Evolutionary conservation across 768 basidiomycete species (phyloP), one percentile per base, ranked within the genome.

Genomic region (Leccinum truebloodii): DNA sequence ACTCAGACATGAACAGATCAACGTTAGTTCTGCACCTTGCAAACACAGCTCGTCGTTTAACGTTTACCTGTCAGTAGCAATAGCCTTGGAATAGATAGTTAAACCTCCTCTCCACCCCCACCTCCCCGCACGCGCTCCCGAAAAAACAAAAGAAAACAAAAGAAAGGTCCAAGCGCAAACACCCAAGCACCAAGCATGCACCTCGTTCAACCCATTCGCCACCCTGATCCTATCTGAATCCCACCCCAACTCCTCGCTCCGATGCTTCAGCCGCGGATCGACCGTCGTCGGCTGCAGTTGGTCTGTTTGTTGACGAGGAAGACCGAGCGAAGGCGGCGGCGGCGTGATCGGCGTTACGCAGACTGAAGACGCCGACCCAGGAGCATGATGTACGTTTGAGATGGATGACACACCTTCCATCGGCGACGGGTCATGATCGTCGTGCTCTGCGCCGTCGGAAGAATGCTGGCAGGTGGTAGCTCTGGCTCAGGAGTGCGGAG

Each of bases 291-390:
- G 3, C 51, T 9, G 51, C 18, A 63, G 61, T 20, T 56, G 63
- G 3, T 41, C 18, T 1, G 41, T 20, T 20, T 60, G 61, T 34
- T 22, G 20, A 16, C 1, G 49, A 50, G 49, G 0, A 26, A 22
- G 49, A 26, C 14, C 3, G 26, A 26, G 24, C 4, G 73, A 70
- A 22, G 72, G 73, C 28, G 72, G 68, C 9, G 72, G 73, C 20
- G 72, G 72, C 28, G 72, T 73, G 28, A 73, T 63, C 18, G 73
- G 73, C 13, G 75, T 74, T 28, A 70, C 70, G 57, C 70, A 69
- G 49, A 70, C 69, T 26, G 73, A 69, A 16, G 26, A 64, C 6
- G 66, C 59, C 13, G 69, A 61, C 7, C 61, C 71, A 57, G 69
- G 73, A 32, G 60, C 61, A 13, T 57, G 64, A 20, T 46, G 44